Base-by-base conservation (phyloP, 768 basidiomycete species). In the Candolleomyces aberdarensis region DNA sequence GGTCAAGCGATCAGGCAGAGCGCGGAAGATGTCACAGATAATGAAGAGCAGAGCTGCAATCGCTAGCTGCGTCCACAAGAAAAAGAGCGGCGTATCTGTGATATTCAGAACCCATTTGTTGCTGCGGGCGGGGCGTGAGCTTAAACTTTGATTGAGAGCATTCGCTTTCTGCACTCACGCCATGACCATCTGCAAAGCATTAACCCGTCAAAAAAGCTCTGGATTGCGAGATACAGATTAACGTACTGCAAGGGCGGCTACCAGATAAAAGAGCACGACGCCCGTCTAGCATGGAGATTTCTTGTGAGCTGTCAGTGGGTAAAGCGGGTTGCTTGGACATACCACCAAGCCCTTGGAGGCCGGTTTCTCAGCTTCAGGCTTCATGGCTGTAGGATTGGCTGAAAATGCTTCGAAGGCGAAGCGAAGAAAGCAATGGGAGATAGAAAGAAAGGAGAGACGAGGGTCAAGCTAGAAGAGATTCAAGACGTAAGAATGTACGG, bases 41-140 rank as follows among this genome's bases (percentile, higher is more conserved):
- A 88, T 72, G 75, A 95, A 91, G 11, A 95, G 82, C 10, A 87
- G 39, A 31, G 92, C 86, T 8, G 94, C 94, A 57, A 96, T 92
- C 52, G 84, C 64, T 10, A 95, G 82, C 69, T 96, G 94, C 2
- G 81, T 76, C 75, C 89, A 86, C 15, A 96, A 81, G 81, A 96
- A 95, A 78, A 96, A 96, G 2, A 96, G 80, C 0, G 94, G 94
- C 2, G 84, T 84, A 14, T 79, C 71, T 17, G 92, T 91, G 20
- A 75, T 74, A 70, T 89, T 87, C 31, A 96, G 79, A 13, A 96
- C 94, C 92, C 91, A 93, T 89, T 95, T 94, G 67, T 94, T 94
- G 43, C 91, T 93, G 72, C 2, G 14, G n/a, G 9, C 17, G 52
- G 1, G 44, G 62, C 48, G 67, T 60, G 63, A 57, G 55, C 62